These are phyloP conservation scores for Citrus mangshanensis DNA, from an alignment of 345 rosid genomes.

Conservation along the genomic window DNA sequence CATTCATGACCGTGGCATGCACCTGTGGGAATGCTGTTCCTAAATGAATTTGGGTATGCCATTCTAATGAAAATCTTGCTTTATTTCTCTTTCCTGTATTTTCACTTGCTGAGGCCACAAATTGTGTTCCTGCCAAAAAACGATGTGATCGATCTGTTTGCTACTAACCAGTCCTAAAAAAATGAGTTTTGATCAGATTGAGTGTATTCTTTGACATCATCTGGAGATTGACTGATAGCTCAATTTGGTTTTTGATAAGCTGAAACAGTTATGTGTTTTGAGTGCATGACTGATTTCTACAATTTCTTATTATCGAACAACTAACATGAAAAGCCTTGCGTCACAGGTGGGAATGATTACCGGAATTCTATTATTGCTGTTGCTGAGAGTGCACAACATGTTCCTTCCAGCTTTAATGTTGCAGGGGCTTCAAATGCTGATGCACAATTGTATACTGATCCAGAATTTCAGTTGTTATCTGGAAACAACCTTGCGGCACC, in stretches of 20 bases:
- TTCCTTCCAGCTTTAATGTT: conserved; percentile 39
- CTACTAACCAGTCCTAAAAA: too few species aligned
- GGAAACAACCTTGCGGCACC: conserved; percentile 61
- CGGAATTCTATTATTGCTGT: conserved; percentile 32
- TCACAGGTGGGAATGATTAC: conserved; percentile 40
- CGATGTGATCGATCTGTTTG: neutral
- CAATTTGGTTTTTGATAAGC: neutral
- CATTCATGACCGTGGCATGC: neutral
- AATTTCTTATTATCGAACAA: neutral
- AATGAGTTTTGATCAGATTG: too few species aligned
- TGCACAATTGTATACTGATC: conserved; percentile 56
- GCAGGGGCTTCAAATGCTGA: conserved; percentile 47
- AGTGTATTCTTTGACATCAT: too few species aligned
- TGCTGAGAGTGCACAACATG: conserved; percentile 36
- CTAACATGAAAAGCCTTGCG: conserved; percentile 32
- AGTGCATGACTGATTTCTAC: neutral
- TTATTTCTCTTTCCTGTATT: neutral
- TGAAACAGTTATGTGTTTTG: neutral
- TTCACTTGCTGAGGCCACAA: neutral
- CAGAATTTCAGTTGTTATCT: conserved; percentile 63
- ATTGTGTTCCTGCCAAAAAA: neutral
- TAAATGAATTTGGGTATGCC: neutral
- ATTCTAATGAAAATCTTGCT: neutral
- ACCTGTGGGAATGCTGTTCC: neutral
- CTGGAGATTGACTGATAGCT: neutral